These are phyloP conservation scores for Raddia distichophylla DNA, from an alignment of 176 grass and related monocot species.

Conservation along the genomic window DNA sequence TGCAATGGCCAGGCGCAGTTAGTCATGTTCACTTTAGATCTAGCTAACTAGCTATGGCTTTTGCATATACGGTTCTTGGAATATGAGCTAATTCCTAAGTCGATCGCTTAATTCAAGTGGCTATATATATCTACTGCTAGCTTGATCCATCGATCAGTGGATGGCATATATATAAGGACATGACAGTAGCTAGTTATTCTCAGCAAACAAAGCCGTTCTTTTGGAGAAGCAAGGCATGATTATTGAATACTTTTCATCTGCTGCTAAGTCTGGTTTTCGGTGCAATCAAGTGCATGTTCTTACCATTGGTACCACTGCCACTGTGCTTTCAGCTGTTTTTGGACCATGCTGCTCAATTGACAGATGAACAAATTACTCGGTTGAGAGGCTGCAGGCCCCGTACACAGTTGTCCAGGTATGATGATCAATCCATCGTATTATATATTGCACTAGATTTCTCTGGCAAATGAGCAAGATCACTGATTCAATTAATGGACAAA, in stretches of 20 bases:
- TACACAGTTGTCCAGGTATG: slow-evolving; percentile 59
- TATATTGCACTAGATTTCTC: slow-evolving; percentile 48
- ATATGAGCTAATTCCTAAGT: neutral
- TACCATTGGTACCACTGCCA: slow-evolving; percentile 43
- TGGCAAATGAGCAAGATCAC: slow-evolving; percentile 24
- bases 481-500: slow-evolving; percentile 10
- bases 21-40: slow-evolving; percentile 2
- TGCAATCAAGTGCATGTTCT: slow-evolving; percentile 38
- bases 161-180: neutral
- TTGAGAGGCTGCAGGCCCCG: slow-evolving; percentile 24
- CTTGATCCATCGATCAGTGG: neutral
- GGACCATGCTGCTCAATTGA: slow-evolving; percentile 46
- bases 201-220: neutral
- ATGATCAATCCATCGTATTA: slow-evolving; percentile 44
- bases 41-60: slow-evolving; percentile 21
- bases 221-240: slow-evolving; percentile 18
- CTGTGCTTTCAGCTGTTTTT: slow-evolving; percentile 43
- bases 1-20: slow-evolving; percentile 28
- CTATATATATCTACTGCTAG: neutral
- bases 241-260: slow-evolving; percentile 24
- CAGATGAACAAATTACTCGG: slow-evolving; percentile 52
- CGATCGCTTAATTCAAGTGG: neutral
- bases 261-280: slow-evolving; percentile 35
- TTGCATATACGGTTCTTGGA: neutral
- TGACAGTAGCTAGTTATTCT: neutral